Conservation (phyloP, 1,284 basidiomycete genomes). For the Cryptococcus jaspeensis region DNA sequence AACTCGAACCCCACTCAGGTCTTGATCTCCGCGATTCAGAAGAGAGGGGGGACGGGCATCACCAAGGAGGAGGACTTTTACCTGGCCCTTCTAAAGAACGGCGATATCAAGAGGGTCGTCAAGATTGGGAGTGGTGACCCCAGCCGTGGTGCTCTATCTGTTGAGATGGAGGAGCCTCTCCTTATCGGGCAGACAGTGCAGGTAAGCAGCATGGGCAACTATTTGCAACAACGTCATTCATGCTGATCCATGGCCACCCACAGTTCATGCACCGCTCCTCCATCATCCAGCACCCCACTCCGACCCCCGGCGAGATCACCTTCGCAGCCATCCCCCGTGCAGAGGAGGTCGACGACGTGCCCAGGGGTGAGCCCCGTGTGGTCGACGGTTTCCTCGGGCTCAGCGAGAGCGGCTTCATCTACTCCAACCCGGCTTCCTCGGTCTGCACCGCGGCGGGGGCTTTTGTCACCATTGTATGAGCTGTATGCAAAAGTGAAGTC, state of each 20-base stretch:
- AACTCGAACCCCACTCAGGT: constrained; percentile 67
- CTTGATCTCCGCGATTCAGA: constrained; percentile 62
- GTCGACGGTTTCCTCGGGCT: constrained; percentile 56
- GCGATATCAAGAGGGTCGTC: constrained; percentile 26
- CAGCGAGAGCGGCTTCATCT: constrained; percentile 62
- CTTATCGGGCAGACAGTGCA: constrained; percentile 61
- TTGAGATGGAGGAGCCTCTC: constrained; percentile 65
- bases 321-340: constrained; percentile 19
- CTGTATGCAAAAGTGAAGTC: background rate
- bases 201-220: constrained; percentile 52
- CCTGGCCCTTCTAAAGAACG: constrained; percentile 51
- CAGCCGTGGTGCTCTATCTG: constrained; percentile 67
- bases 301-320: constrained; percentile 9
- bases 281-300: background rate
- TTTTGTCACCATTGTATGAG: background rate
- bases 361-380: constrained; percentile 16
- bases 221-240: background rate
- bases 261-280: constrained; percentile 40
- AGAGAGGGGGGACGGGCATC: constrained; percentile 41
- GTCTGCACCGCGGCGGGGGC: constrained; percentile 18
- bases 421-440: constrained; percentile 12
- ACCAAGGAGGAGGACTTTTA: constrained; percentile 69
- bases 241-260: background rate
- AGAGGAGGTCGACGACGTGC: constrained; percentile 17
- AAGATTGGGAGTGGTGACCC: constrained; percentile 75